Evolutionary conservation across 2,329 filamentous ascomycete genomes (phyloP).

Genomic region (Calonectria pteridis): DNA sequence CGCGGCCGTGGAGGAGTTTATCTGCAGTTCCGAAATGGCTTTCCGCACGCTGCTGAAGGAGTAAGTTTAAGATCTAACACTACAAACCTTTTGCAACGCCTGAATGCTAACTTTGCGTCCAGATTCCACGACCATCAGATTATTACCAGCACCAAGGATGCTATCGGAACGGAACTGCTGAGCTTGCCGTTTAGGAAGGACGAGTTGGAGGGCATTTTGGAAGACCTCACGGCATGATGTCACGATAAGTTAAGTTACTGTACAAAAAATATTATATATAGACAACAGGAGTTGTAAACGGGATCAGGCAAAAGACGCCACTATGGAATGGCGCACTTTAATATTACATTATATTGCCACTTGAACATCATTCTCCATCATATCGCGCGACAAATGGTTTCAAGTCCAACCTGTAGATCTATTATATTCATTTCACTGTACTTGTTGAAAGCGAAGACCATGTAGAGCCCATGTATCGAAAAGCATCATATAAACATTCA

Average conservation of each 20-base stretch:
- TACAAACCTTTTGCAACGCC: background rate
- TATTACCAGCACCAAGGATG: constrained; percentile 89
- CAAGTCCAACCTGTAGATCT: background rate
- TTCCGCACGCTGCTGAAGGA: constrained; percentile 96
- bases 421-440: background rate
- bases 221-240: constrained; percentile 68
- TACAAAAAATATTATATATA: background rate
- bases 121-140: constrained; percentile 98
- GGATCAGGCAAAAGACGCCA: background rate
- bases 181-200: constrained; percentile 88
- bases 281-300: background rate
- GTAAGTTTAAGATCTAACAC: constrained; percentile 58
- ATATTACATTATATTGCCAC: background rate
- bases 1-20: constrained; percentile 96
- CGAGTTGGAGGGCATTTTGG: constrained; percentile 89
- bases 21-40: constrained; percentile 95
- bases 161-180: constrained; percentile 85
- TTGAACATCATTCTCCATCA: background rate
- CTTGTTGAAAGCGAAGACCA: background rate
- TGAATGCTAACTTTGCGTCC: constrained; percentile 43
- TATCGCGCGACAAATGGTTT: background rate
- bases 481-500: constrained; percentile 41
- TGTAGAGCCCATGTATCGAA: background rate
- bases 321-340: background rate
- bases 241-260: constrained; percentile 15